phyloP scores from a whole-genome alignment of 148 eudicot species.

The Rhododendron simsii region DNA sequence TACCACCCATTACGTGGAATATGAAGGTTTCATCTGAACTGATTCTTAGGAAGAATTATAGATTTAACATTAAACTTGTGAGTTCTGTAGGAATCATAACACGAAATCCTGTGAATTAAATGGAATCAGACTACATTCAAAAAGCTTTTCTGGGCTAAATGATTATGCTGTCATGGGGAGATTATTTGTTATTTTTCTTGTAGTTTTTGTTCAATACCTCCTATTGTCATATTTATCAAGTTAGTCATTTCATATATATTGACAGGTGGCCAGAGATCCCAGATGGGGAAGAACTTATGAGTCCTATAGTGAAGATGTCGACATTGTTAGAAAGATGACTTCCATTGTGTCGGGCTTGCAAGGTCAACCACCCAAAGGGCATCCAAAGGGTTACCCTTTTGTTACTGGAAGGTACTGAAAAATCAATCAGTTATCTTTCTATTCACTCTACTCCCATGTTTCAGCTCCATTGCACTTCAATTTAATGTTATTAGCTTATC shows the following conservation, averaged over 20 bases:
- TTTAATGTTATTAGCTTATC: not conserved
- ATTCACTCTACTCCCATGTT: not conserved
- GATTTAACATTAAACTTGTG: not conserved
- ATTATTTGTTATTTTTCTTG: not conserved
- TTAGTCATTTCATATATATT: constrained; percentile 3
- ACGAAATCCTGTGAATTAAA: not conserved
- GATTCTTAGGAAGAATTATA: not conserved
- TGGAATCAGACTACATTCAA: not conserved
- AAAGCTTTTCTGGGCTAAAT: not conserved
- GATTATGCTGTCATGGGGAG: not conserved
- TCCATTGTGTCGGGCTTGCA: constrained; percentile 76
- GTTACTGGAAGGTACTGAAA: constrained; percentile 72
- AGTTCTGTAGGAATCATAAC: not conserved
- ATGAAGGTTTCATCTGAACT: not conserved
- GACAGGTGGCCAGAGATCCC: constrained; percentile 73
- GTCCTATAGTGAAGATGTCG: constrained; percentile 72
- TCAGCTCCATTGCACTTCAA: not conserved
- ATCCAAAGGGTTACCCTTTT: constrained; percentile 76
- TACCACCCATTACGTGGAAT: not conserved
- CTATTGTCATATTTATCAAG: not conserved
- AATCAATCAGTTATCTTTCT: not conserved
- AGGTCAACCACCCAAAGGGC: constrained; percentile 68
- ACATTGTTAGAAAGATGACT: constrained; percentile 84
- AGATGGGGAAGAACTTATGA: constrained; percentile 98
- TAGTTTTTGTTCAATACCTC: not conserved